phyloP scores from a whole-genome alignment of 495 filamentous ascomycete genomes.

The Penicillium flavigenum region DNA sequence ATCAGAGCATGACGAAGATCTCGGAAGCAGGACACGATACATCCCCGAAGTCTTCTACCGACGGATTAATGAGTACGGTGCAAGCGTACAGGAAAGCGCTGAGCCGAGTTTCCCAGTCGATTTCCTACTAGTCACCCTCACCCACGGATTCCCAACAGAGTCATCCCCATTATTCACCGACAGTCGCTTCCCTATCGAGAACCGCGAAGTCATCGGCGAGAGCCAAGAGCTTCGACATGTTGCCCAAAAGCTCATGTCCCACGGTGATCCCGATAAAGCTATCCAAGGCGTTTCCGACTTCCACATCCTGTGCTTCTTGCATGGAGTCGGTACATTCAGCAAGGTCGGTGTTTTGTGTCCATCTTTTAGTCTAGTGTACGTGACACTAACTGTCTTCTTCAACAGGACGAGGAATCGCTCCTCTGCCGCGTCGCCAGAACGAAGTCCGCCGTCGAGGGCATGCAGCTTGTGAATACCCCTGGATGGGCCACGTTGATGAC shows the following conservation, averaged over 20 bases:
- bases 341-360: slow-evolving; percentile 58
- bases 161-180: slow-evolving; percentile 70
- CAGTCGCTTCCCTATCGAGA: slow-evolving; percentile 80
- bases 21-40: slow-evolving; percentile 72
- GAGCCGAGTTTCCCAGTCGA: slow-evolving; percentile 96
- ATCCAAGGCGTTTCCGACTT: slow-evolving; percentile 81
- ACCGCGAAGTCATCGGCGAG: slow-evolving; percentile 80
- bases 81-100: slow-evolving; percentile 93
- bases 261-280: slow-evolving; percentile 58
- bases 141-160: slow-evolving; percentile 88
- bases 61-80: slow-evolving; percentile 92
- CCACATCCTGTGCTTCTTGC: slow-evolving; percentile 86
- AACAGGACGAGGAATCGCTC: slow-evolving; percentile 84
- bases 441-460: slow-evolving; percentile 72
- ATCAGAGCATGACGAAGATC: slow-evolving; percentile 78
- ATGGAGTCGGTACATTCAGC: slow-evolving; percentile 72
- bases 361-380: slow-evolving; percentile 22
- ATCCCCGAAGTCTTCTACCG: slow-evolving; percentile 98
- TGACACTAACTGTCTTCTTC: slow-evolving; percentile 12
- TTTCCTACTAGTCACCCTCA: slow-evolving; percentile 92
- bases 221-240: slow-evolving; percentile 70
- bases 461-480: slow-evolving; percentile 75
- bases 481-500: slow-evolving; percentile 92
- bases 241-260: slow-evolving; percentile 59
- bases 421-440: slow-evolving; percentile 78